These are phyloP conservation scores for Trichoderma lentiforme DNA, from an alignment of 2,329 filamentous ascomycete genomes.

Conservation along the genomic window DNA sequence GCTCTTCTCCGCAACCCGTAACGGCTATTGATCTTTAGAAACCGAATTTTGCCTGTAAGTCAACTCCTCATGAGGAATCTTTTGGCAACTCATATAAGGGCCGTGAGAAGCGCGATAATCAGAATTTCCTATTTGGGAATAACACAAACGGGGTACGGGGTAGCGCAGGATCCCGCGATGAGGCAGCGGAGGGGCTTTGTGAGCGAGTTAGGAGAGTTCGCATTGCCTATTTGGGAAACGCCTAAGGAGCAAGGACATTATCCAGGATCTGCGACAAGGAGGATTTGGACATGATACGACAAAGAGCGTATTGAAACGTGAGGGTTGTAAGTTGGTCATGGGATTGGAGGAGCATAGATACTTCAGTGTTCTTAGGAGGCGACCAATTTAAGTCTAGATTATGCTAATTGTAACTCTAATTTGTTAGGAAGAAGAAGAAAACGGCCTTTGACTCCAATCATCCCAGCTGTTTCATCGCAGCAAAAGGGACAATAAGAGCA, in stretches of 20 bases:
- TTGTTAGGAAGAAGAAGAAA: neutral
- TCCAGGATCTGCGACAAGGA: neutral
- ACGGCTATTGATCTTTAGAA: neutral
- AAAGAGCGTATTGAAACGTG: neutral
- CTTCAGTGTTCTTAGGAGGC: neutral
- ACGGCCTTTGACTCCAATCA: neutral
- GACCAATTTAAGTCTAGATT: neutral
- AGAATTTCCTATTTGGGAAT: conserved; percentile 10
- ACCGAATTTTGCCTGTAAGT: neutral
- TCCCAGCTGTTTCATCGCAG: neutral
- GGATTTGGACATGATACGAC: neutral
- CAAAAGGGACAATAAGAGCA: neutral
- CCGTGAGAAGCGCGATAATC: neutral
- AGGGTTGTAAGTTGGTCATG: neutral
- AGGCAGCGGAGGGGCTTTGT: neutral
- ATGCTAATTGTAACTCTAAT: neutral
- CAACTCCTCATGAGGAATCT: conserved; percentile 11
- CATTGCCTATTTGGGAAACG: neutral
- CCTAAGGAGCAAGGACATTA: neutral
- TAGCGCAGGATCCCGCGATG: neutral
- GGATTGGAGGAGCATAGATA: neutral
- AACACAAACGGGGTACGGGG: neutral
- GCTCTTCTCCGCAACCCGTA: neutral
- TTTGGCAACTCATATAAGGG: neutral
- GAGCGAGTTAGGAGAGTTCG: neutral